These are phyloP conservation scores for Starmerella asiatica DNA, from an alignment of 805 yeast genomes.

Conservation along the genomic window DNA sequence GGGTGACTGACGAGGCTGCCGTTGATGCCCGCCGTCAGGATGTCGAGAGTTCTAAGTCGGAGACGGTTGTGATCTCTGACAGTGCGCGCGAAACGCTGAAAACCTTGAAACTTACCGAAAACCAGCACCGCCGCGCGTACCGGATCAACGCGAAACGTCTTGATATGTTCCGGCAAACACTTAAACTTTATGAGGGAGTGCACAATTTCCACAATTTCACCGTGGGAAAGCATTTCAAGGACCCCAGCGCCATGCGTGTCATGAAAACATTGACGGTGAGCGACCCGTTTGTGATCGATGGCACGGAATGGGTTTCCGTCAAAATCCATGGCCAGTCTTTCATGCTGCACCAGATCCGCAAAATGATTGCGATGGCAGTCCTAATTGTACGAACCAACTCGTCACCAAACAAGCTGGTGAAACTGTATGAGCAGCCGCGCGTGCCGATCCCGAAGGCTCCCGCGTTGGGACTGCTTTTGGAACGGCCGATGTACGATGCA, in stretches of 20 bases:
- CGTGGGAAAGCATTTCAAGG: conserved; percentile 65
- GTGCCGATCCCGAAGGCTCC: conserved; percentile 96
- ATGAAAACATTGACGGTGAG: conserved; percentile 70
- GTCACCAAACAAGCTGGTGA: conserved; percentile 59
- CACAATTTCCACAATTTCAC: conserved; percentile 90
- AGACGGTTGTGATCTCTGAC: conserved; percentile 22
- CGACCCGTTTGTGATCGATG: conserved; percentile 82
- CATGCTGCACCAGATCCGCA: conserved; percentile 95
- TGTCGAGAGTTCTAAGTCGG: conserved; percentile 5
- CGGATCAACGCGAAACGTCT: conserved; percentile 54
- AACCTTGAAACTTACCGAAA: conserved; percentile 49
- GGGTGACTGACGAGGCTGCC: conserved; percentile 28
- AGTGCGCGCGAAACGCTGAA: conserved; percentile 33
- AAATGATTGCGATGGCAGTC: conserved; percentile 93
- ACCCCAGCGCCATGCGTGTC: conserved; percentile 69
- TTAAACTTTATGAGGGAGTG: conserved; percentile 65
- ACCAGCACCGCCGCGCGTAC: conserved; percentile 50
- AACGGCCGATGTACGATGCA: conserved; percentile 81
- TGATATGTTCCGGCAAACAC: conserved; percentile 47
- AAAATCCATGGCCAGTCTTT: conserved; percentile 97
- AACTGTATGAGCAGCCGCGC: conserved; percentile 61
- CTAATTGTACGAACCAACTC: conserved; percentile 75
- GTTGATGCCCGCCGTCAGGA: conserved; percentile 9
- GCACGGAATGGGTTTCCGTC: conserved; percentile 91
- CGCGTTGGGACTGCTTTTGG: conserved; percentile 79